Base-by-base conservation (phyloP, 2,329 filamentous ascomycete genomes). In the Fusarium denticulatum region DNA sequence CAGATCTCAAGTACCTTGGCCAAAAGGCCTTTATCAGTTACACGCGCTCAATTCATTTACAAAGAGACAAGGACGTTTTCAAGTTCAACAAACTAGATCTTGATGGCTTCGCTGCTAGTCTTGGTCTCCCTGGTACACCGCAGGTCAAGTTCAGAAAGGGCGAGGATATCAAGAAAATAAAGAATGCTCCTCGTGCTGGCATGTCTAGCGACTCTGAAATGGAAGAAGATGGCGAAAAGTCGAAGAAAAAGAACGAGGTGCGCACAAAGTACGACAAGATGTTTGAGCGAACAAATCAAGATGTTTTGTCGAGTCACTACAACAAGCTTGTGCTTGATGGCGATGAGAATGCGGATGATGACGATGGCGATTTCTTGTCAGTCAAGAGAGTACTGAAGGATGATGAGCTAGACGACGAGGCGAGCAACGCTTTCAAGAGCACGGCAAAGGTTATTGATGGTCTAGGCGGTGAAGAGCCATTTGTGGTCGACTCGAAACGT, bases 1-100 rank as follows among this genome's bases (percentile, higher is more conserved):
- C 94, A 1, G 94, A 97, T 73, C 85, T 98, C 75, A 98, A 98
- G 79, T 98, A 98, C 75, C 87, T 98, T 2, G 97, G 93, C 0
- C 96, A 98, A 79, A 99, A 98, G 81, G 95, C 96, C 0, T 99
- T 99, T 77, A 92, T 96, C 77, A 96, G 93, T 70, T 98, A 98
- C 81, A 90, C 92, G 18, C 91, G 93, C 69, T 97, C 95, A 5
- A 84, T 99, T 42, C 91, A 96, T 79, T 84, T 98, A 34, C 95
- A 98, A 81, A 95, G 92, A 77, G 95, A 98, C 80, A 98, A 97
- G 83, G 93, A 96, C 22, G 88, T 97, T 4, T 99, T 99, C 84
- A 90, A 96, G 68, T 86, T 99, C 39, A 90, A 94, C 69, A 89
- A 94, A 52, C 88, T 98, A 57, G 92, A 96, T 68, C 83, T 99